These are phyloP conservation scores for Kwoniella shivajii DNA, from an alignment of 1,284 basidiomycete species.

Conservation along the genomic window DNA sequence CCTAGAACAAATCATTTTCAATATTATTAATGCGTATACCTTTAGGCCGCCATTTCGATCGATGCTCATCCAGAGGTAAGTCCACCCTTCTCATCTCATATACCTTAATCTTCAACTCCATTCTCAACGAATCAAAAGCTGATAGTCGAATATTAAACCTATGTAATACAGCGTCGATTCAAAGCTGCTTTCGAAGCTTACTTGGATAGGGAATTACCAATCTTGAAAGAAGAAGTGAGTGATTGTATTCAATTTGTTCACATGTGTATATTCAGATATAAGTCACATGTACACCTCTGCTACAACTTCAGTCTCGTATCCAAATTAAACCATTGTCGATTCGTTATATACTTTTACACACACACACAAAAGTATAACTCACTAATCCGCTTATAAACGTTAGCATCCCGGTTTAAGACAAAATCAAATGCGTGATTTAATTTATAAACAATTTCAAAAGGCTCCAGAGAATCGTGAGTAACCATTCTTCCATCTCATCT, in stretches of 20 bases:
- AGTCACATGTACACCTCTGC: neutral
- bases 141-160: too few relatives aligned
- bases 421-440: conserved; percentile 53
- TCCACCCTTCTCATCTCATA: too few relatives aligned
- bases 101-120: too few relatives aligned
- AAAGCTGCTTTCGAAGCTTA: conserved; percentile 94
- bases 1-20: neutral
- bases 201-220: conserved; percentile 83
- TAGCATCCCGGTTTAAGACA: conserved; percentile 53
- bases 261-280: too few relatives aligned
- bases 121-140: too few relatives aligned
- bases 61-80: conserved; percentile 92
- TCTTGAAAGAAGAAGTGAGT: conserved; percentile 67
- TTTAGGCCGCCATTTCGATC: conserved; percentile 69
- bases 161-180: conserved; percentile 80
- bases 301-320: neutral
- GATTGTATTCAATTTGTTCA: too few relatives aligned
- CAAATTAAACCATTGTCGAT: too few relatives aligned
- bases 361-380: too few relatives aligned
- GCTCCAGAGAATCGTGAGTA: conserved; percentile 53
- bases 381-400: neutral
- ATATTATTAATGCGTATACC: neutral
- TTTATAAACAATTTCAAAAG: conserved; percentile 55
- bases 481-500: neutral
- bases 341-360: too few relatives aligned